phyloP scores from a whole-genome alignment of 805 yeast genomes.

The Yamadazyma paraphyllophila region DNA sequence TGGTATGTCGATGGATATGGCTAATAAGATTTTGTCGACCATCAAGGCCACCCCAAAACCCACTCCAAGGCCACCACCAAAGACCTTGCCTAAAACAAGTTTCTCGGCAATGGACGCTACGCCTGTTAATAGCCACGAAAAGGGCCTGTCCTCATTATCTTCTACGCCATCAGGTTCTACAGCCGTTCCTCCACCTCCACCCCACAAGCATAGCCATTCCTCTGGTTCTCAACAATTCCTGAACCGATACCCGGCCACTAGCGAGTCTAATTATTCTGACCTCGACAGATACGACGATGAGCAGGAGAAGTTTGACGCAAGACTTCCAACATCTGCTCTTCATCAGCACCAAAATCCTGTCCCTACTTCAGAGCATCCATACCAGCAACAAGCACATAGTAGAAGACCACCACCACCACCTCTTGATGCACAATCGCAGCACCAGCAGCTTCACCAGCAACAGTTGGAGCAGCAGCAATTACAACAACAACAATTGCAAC shows the following conservation, averaged over 20 bases:
- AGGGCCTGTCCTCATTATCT: constrained; percentile 8
- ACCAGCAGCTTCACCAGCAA: neutral
- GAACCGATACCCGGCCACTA: neutral
- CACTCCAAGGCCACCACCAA: constrained; percentile 12
- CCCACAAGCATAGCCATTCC: constrained; percentile 1
- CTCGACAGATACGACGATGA: constrained; percentile 20
- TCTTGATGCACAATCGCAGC: neutral
- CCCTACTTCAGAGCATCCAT: constrained; percentile 20
- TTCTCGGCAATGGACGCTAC: constrained; percentile 15
- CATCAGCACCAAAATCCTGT: constrained; percentile 24
- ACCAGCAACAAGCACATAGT: constrained; percentile 13
- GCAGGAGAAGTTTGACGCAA: constrained; percentile 16
- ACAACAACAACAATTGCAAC: too few species aligned
- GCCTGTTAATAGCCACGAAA: constrained; percentile 9
- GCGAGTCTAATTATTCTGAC: constrained; percentile 10
- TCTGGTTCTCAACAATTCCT: neutral
- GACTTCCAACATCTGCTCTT: constrained; percentile 28
- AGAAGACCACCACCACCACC: constrained; percentile 22
- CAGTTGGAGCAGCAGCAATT: neutral
- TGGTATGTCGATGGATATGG: constrained; percentile 98
- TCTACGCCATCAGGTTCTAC: constrained; percentile 2
- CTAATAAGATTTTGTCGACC: constrained; percentile 81
- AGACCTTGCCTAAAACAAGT: constrained; percentile 8
- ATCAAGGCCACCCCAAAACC: constrained; percentile 63
- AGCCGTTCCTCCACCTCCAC: neutral